phyloP scores from a whole-genome alignment of 495 filamentous ascomycete genomes.

The Penicillium robsamsonii region DNA sequence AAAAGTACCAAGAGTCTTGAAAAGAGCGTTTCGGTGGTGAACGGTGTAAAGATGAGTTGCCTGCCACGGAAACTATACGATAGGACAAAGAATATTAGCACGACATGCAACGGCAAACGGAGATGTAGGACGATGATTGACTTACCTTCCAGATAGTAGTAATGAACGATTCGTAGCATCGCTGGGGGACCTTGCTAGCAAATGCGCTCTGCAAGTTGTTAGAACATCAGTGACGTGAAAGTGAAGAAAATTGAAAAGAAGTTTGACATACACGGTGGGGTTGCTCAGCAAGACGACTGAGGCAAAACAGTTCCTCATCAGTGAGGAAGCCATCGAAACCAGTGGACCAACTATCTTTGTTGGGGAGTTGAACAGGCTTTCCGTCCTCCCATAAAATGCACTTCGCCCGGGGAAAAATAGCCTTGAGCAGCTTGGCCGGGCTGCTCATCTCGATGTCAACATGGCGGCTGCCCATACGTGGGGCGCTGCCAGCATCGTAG shows the following conservation, averaged over 20 bases:
- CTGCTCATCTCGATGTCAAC: conserved; percentile 61
- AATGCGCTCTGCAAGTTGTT: conserved; percentile 55
- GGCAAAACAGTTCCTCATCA: conserved; percentile 65
- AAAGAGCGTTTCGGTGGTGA: conserved; percentile 58
- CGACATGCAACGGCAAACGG: background rate
- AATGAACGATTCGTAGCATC: conserved; percentile 72
- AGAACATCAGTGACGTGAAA: conserved; percentile 9
- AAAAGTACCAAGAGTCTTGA: conserved; percentile 28
- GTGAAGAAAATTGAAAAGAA: conserved; percentile 5
- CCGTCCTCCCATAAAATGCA: conserved; percentile 59
- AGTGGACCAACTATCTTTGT: conserved; percentile 54
- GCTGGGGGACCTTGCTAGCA: conserved; percentile 62
- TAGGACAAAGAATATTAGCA: conserved; percentile 8
- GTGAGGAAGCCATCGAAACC: conserved; percentile 70
- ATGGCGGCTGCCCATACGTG: conserved; percentile 62
- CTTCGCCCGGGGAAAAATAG: conserved; percentile 65
- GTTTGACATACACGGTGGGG: conserved; percentile 58
- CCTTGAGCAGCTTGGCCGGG: conserved; percentile 60
- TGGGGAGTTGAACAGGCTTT: conserved; percentile 43
- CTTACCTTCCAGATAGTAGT: conserved; percentile 68
- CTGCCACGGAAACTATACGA: conserved; percentile 64
- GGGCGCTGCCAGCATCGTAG: conserved; percentile 45
- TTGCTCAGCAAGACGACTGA: conserved; percentile 64
- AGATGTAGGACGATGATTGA: background rate
- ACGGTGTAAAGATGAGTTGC: conserved; percentile 61